Conservation (phyloP, 192 early-diverging fungal genomes). For the Geranomyces michiganensis region DNA sequence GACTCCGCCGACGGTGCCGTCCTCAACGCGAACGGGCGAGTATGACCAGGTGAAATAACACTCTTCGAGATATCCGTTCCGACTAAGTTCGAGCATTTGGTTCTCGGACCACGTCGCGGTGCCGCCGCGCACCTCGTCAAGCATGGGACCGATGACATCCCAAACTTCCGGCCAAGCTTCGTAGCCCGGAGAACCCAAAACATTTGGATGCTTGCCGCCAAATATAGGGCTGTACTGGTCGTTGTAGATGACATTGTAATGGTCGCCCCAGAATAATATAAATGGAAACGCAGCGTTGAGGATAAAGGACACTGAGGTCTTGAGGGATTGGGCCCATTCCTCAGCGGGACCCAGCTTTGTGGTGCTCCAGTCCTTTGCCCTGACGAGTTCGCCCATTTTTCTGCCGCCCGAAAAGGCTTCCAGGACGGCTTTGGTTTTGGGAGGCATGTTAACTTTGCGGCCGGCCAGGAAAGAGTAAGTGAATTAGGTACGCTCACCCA, state of each 20-base stretch:
- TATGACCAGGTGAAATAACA: conserved; percentile 13
- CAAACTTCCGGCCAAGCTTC: conserved; percentile 15
- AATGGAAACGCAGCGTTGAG: conserved; percentile 20
- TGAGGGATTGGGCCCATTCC: conserved; percentile 1
- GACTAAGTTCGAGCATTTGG: neutral
- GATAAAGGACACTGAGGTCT: conserved; percentile 4
- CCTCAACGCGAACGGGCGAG: conserved; percentile 11
- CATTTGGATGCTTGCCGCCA: conserved; percentile 20
- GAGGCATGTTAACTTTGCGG: too few species aligned
- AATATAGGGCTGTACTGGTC: conserved; percentile 25
- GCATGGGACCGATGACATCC: conserved; percentile 8
- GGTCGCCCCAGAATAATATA: conserved; percentile 22
- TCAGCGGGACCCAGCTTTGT: conserved; percentile 3
- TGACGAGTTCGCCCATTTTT: conserved; percentile 12
- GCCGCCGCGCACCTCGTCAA: neutral
- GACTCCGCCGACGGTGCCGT: conserved; percentile 11
- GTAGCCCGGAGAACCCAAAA: neutral
- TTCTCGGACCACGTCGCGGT: neutral
- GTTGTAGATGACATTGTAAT: conserved; percentile 17
- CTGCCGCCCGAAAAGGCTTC: neutral
- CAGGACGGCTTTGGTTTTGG: neutral
- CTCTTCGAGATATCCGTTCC: conserved; percentile 17
- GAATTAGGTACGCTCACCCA: too few species aligned
- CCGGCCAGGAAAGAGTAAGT: too few species aligned
- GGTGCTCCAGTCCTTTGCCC: conserved; percentile 9